phyloP scores from a whole-genome alignment of 2,329 filamentous ascomycete species.

The Talaromyces piceae region DNA sequence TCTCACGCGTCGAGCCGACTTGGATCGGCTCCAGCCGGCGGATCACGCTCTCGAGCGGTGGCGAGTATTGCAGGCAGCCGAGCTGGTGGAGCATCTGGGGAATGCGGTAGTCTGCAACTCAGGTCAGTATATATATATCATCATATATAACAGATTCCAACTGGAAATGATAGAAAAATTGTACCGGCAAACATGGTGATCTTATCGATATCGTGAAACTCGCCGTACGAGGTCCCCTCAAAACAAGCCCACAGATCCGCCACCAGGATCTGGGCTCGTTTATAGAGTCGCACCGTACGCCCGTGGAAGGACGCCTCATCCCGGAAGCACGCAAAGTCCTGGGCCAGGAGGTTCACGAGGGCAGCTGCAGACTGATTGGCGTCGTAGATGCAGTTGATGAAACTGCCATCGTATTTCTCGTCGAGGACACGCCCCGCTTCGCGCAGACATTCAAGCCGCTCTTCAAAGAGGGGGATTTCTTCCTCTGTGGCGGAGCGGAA shows the following conservation, averaged over 20 bases:
- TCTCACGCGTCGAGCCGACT: constrained; percentile 68
- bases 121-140: too few species aligned
- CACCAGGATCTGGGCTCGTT: constrained; percentile 91
- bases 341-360: constrained; percentile 77
- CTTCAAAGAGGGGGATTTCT: constrained; percentile 73
- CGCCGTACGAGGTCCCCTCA: constrained; percentile 68
- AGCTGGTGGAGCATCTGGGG: constrained; percentile 85
- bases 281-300: constrained; percentile 72
- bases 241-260: constrained; percentile 97
- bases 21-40: constrained; percentile 57
- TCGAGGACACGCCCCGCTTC: constrained; percentile 76
- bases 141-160: too few species aligned
- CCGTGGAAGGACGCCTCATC: constrained; percentile 73
- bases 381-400: constrained; percentile 64
- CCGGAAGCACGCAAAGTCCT: constrained; percentile 76
- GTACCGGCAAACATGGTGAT: constrained; percentile 90
- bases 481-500: constrained; percentile 84
- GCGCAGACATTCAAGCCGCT: constrained; percentile 70
- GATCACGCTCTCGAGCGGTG: constrained; percentile 66
- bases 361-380: constrained; percentile 73
- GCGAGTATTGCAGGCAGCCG: constrained; percentile 77
- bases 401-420: constrained; percentile 69
- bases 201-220: constrained; percentile 84
- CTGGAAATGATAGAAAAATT: not conserved
- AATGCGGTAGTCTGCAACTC: constrained; percentile 77